Conservation (phyloP, 805 yeast genomes). For the Nakazawaea pomicola region DNA sequence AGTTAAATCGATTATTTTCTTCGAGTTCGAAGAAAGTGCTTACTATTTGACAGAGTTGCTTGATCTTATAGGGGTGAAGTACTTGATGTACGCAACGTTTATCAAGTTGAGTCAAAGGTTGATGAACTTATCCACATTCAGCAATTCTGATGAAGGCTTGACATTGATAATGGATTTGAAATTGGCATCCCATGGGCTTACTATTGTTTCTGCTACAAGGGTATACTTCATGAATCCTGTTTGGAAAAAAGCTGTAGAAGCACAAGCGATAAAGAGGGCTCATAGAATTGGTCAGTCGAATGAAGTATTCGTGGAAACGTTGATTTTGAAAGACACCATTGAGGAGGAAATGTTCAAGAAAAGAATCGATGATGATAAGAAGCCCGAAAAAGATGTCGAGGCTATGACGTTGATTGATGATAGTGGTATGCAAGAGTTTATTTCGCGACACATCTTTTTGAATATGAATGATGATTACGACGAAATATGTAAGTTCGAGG, state of each 20-base stretch:
- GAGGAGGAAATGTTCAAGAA: slow-evolving; percentile 62
- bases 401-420: slow-evolving; percentile 48
- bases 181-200: slow-evolving; percentile 65
- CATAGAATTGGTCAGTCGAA: slow-evolving; percentile 68
- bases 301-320: slow-evolving; percentile 66
- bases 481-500: slow-evolving; percentile 34
- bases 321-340: slow-evolving; percentile 55
- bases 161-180: slow-evolving; percentile 62
- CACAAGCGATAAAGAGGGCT: slow-evolving; percentile 73
- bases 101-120: slow-evolving; percentile 47
- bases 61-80: slow-evolving; percentile 56
- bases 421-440: slow-evolving; percentile 50
- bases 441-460: slow-evolving; percentile 46
- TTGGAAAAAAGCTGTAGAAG: slow-evolving; percentile 65
- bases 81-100: slow-evolving; percentile 61
- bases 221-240: slow-evolving; percentile 71
- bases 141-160: slow-evolving; percentile 41
- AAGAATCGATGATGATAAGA: slow-evolving; percentile 17
- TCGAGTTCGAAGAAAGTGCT: slow-evolving; percentile 69
- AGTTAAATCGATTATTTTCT: slow-evolving; percentile 57
- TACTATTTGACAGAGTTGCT: slow-evolving; percentile 60
- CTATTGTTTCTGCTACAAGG: slow-evolving; percentile 61
- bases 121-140: slow-evolving; percentile 46
- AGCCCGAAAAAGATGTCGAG: slow-evolving; percentile 11
- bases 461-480: slow-evolving; percentile 21